These are phyloP conservation scores for Nicotiana attenuata DNA, from an alignment of 257 asterid species.

Conservation along the genomic window DNA sequence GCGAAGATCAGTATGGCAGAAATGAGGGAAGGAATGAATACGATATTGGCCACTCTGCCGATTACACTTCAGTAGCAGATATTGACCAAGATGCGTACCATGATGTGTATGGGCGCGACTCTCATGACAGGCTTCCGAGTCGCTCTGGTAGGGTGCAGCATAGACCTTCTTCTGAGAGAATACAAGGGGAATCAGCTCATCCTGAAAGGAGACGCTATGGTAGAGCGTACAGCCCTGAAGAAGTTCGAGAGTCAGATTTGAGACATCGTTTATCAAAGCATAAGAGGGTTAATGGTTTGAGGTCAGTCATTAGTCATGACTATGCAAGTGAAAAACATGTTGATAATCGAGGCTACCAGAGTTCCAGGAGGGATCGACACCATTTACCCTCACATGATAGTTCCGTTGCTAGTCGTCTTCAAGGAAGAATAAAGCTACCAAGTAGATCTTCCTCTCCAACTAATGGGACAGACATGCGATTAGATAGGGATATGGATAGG, in stretches of 20 bases:
- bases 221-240: constrained; percentile 38
- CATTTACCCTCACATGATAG: constrained; percentile 32
- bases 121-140: constrained; percentile 37
- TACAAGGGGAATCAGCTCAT: constrained; percentile 34
- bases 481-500: constrained; percentile 39
- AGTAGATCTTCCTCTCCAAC: constrained; percentile 43
- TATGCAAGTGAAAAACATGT: constrained; percentile 38
- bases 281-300: constrained; percentile 59
- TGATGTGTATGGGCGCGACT: constrained; percentile 43
- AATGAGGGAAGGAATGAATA: constrained; percentile 47
- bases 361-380: constrained; percentile 34
- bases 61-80: constrained; percentile 39
- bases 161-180: constrained; percentile 50
- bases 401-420: constrained; percentile 54
- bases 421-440: constrained; percentile 70
- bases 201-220: constrained; percentile 46
- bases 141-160: constrained; percentile 54
- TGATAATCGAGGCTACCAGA: constrained; percentile 39
- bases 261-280: constrained; percentile 66
- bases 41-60: constrained; percentile 38
- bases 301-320: constrained; percentile 73
- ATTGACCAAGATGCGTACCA: constrained; percentile 46
- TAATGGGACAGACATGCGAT: constrained; percentile 19
- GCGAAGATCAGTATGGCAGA: constrained; percentile 65
- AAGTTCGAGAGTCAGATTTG: constrained; percentile 52